Conservation (phyloP, 352 stramenopile genomes). For the Phytophthora melonis region DNA sequence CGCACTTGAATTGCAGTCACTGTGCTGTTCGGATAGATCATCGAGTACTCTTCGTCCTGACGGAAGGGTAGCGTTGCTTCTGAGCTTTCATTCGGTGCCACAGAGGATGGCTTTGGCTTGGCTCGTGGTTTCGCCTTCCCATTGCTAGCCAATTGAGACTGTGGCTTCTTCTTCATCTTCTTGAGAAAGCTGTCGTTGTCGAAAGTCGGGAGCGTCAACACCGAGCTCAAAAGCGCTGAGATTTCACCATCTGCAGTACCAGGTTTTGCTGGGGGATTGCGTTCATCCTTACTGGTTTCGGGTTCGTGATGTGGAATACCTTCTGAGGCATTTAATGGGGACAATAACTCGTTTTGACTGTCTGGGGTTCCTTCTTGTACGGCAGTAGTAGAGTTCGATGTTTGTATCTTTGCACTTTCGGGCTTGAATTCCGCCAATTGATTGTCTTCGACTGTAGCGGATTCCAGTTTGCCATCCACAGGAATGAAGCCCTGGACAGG, state of each 20-base stretch:
- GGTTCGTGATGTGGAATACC: neutral
- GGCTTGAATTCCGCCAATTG: neutral
- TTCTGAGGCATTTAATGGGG: neutral
- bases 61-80: constrained; percentile 30
- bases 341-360: neutral
- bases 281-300: neutral
- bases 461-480: constrained; percentile 13
- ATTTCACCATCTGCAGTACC: constrained; percentile 3
- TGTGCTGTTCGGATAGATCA: constrained; percentile 61
- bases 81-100: neutral
- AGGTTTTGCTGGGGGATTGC: neutral
- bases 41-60: constrained; percentile 45
- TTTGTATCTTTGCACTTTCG: neutral
- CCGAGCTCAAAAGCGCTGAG: constrained; percentile 59
- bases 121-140: constrained; percentile 22
- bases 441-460: neutral
- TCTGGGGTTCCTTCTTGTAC: neutral
- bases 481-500: constrained; percentile 82
- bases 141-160: constrained; percentile 14
- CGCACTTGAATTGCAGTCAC: constrained; percentile 65
- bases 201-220: constrained; percentile 63
- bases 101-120: constrained; percentile 1
- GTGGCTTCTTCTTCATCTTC: constrained; percentile 42
- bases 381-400: neutral
- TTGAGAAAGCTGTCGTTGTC: constrained; percentile 46